These are phyloP conservation scores for Basidiobolus meristosporus DNA, from an alignment of 371 early-diverging fungal genomes.

Conservation along the genomic window DNA sequence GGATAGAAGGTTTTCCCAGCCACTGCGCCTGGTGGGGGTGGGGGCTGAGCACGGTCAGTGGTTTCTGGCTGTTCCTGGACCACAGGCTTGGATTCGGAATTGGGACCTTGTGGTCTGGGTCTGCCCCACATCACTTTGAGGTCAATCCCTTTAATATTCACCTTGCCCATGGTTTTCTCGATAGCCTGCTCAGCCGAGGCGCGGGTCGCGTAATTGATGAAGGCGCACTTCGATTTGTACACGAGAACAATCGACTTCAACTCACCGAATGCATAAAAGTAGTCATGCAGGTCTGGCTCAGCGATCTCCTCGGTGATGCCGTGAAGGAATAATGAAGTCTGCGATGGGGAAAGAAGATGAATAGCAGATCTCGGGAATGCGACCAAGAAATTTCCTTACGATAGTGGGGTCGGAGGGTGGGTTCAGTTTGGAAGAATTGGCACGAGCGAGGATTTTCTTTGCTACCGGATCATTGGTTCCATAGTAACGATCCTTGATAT, in stretches of 20 bases:
- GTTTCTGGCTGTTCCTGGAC: no score
- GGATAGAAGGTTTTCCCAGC: no score
- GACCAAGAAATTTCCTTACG: slow-evolving; percentile 19
- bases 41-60: no score
- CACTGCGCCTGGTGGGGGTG: no score
- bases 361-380: no score
- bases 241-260: slow-evolving; percentile 73
- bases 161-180: slow-evolving; percentile 23
- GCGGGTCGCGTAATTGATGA: slow-evolving; percentile 67
- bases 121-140: slow-evolving; percentile 39
- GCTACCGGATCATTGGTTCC: slow-evolving; percentile 91
- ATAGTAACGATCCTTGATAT: slow-evolving; percentile 80
- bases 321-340: slow-evolving; percentile 65
- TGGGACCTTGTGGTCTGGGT: slow-evolving; percentile 31
- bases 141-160: slow-evolving; percentile 21
- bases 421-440: slow-evolving; percentile 14
- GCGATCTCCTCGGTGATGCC: slow-evolving; percentile 40
- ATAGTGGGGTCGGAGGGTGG: slow-evolving; percentile 51
- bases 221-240: slow-evolving; percentile 63
- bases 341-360: no score
- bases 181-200: slow-evolving; percentile 59
- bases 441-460: slow-evolving; percentile 45
- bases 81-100: slow-evolving; percentile 16
- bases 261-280: slow-evolving; percentile 67
- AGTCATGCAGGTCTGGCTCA: slow-evolving; percentile 25